Percentiles rank a stretch among this genome's conserved stretches.
Evolutionary conservation across 139 green algal genomes (phyloP).

Genomic region (Picochlorum sp.): DNA sequence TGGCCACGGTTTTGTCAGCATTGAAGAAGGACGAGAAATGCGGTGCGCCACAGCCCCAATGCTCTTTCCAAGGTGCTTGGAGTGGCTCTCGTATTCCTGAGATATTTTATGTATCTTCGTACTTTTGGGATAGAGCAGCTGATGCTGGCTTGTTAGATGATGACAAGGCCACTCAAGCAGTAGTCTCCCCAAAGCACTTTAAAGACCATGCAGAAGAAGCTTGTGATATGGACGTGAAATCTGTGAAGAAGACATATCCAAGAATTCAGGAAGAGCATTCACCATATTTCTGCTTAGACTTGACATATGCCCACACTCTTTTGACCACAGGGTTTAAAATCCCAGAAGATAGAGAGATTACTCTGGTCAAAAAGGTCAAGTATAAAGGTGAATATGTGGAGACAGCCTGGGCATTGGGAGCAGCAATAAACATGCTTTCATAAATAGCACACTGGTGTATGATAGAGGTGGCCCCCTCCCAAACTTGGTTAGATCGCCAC

Average conservation of each 20-base stretch:
- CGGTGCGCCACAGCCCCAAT: slow-evolving; percentile 58
- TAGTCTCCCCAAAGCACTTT: slow-evolving; percentile 37
- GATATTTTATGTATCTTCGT: slow-evolving; percentile 87
- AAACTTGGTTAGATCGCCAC: no score
- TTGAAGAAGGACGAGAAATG: slow-evolving; percentile 36
- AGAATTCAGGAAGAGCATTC: slow-evolving; percentile 32
- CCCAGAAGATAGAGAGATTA: slow-evolving; percentile 29
- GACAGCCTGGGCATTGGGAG: slow-evolving; percentile 83
- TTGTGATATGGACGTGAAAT: slow-evolving; percentile 20
- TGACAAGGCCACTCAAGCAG: slow-evolving; percentile 17
- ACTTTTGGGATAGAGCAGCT: slow-evolving; percentile 87
- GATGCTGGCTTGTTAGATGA: slow-evolving; percentile 43
- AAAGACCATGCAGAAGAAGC: slow-evolving; percentile 33
- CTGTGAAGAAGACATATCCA: slow-evolving; percentile 16
- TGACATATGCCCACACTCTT: slow-evolving; percentile 76
- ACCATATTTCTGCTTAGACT: slow-evolving; percentile 90
- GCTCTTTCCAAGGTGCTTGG: slow-evolving; percentile 91
- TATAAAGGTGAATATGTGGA: slow-evolving; percentile 84
- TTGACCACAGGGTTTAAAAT: slow-evolving; percentile 77
- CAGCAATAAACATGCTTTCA: slow-evolving; percentile 64
- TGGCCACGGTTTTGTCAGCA: slow-evolving; percentile 20
- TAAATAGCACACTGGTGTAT: not conserved
- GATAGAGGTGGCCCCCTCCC: not conserved
- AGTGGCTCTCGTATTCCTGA: slow-evolving; percentile 37
- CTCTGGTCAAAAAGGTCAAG: slow-evolving; percentile 58